phyloP scores from a whole-genome alignment of 1,284 basidiomycete genomes.

The Trametes polyzona region DNA sequence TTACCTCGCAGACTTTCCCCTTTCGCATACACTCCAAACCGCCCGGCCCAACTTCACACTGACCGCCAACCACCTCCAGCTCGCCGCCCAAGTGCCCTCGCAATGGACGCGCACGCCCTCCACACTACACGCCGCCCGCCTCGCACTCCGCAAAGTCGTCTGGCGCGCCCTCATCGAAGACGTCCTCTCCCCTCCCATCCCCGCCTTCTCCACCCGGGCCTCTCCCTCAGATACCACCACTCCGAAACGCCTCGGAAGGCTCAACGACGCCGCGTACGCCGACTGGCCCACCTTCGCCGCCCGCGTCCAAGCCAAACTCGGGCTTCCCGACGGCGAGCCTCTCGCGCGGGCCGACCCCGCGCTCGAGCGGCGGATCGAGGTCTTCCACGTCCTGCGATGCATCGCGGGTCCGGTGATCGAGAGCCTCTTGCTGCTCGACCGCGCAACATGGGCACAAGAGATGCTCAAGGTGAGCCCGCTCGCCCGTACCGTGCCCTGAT shows the following conservation, averaged over 20 bases:
- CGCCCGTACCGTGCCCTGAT: background rate
- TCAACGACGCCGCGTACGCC: slow-evolving; percentile 39
- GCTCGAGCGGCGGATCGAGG: slow-evolving; percentile 37
- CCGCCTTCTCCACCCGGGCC: too few relatives aligned
- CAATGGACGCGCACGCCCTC: slow-evolving; percentile 42
- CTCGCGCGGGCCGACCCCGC: slow-evolving; percentile 7
- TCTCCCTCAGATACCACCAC: too few relatives aligned
- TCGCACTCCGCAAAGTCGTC: slow-evolving; percentile 64
- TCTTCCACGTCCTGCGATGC: slow-evolving; percentile 45
- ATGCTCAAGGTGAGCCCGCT: slow-evolving; percentile 30
- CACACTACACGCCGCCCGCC: slow-evolving; percentile 33
- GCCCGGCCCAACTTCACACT: slow-evolving; percentile 16
- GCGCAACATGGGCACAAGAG: slow-evolving; percentile 40
- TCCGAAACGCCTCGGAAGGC: slow-evolving; percentile 35
- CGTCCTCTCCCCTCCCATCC: slow-evolving; percentile 16
- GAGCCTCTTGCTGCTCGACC: slow-evolving; percentile 44
- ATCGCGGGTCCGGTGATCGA: slow-evolving; percentile 46
- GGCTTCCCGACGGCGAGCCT: slow-evolving; percentile 8
- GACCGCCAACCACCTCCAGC: slow-evolving; percentile 50
- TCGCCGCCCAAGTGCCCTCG: slow-evolving; percentile 54
- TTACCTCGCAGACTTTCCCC: slow-evolving; percentile 46
- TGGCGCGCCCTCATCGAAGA: slow-evolving; percentile 58
- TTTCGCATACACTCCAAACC: slow-evolving; percentile 27
- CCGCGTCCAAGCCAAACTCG: slow-evolving; percentile 33
- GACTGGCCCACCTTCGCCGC: slow-evolving; percentile 38